Evolutionary conservation across 2,329 filamentous ascomycete genomes (phyloP).

Genomic region (Ceratocystis albifundus): DNA sequence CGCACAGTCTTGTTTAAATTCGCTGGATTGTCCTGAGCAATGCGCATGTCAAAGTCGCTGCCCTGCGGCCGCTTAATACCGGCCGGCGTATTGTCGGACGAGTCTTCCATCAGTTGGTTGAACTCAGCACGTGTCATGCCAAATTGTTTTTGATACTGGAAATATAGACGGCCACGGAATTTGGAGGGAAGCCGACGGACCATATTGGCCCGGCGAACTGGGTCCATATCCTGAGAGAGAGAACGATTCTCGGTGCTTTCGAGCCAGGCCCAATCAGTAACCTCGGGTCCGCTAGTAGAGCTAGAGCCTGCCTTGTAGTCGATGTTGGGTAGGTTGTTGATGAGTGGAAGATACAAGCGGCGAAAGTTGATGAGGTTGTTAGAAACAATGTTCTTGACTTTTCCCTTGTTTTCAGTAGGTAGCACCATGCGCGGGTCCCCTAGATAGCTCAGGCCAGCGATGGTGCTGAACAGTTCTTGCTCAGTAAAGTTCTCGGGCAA

Average conservation of each 20-base stretch:
- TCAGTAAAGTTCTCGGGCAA: slow-evolving; percentile 78
- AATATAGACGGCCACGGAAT: slow-evolving; percentile 85
- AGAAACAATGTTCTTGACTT: slow-evolving; percentile 86
- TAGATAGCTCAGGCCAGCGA: slow-evolving; percentile 84
- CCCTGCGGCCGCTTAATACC: slow-evolving; percentile 64
- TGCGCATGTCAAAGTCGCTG: slow-evolving; percentile 74
- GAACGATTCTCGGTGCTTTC: slow-evolving; percentile 47
- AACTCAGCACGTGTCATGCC: slow-evolving; percentile 76
- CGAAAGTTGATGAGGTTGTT: slow-evolving; percentile 89
- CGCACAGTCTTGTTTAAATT: slow-evolving; percentile 61
- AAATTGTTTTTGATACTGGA: slow-evolving; percentile 86
- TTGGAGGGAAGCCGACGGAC: slow-evolving; percentile 76
- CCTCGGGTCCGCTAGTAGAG: slow-evolving; percentile 51
- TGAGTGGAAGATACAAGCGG: slow-evolving; percentile 76
- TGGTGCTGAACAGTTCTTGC: slow-evolving; percentile 75
- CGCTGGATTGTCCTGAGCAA: slow-evolving; percentile 56
- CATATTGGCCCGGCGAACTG: slow-evolving; percentile 85
- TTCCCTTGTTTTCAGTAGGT: slow-evolving; percentile 79
- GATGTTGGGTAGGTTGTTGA: slow-evolving; percentile 83
- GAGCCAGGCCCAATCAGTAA: slow-evolving; percentile 35
- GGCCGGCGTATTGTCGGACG: slow-evolving; percentile 55
- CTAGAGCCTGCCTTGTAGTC: slow-evolving; percentile 51
- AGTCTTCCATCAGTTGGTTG: slow-evolving; percentile 68
- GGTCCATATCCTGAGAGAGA: slow-evolving; percentile 84
- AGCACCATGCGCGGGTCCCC: slow-evolving; percentile 94